Base-by-base conservation (phyloP, 2,329 filamentous ascomycete species). In the Phialophora expanda region DNA sequence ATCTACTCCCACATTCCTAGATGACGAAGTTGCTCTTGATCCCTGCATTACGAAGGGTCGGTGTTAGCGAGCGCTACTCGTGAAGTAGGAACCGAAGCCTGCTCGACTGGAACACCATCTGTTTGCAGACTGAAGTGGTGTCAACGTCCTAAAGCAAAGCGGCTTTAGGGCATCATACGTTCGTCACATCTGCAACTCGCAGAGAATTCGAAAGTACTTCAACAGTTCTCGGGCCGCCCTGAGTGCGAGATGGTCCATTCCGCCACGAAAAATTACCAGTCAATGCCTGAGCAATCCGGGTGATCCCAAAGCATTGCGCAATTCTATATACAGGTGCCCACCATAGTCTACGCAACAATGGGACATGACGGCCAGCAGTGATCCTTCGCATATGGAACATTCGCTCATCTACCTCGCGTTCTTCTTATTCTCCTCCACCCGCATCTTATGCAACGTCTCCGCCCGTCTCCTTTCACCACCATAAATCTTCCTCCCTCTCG, bases 391-490 rank as follows among this genome's bases (percentile, higher is more conserved):
- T 26, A 14, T 12, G 48, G 53, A n/a, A 17, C 26, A 20, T n/a
- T 61, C 46, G 14, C 32, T 30, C 41, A 22, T 56, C 58, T 61
- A 66, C 51, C 64, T 64, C 20, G 67, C 61, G 30, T 69, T 70
- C 70, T 91, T 92, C 78, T 89, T 91, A 71, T 91, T 89, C 81
- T 93, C 91, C 41, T 88, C 88, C 59, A 90, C 88, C 70, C 90
- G 86, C 81, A 88, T 90, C 88, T 96, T 97, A 73, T 93, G 92
- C 73, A 91, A 85, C 60, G 97, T 89, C 81, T 96, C 90, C 17
- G 90, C 91, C 77, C 86, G 88, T 79, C 95, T 87, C 78, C 95
- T 89, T 84, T 99, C 95, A 84, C 95, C 95, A 75, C 95, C 95
- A 79, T 98, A 93, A 71, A 99, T 89, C 88, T 98, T 98, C 75